Evolutionary conservation across 306 rosid genomes (phyloP), one percentile per base, ranked within the genome.

Genomic region (Pyrus bretschneideri): DNA sequence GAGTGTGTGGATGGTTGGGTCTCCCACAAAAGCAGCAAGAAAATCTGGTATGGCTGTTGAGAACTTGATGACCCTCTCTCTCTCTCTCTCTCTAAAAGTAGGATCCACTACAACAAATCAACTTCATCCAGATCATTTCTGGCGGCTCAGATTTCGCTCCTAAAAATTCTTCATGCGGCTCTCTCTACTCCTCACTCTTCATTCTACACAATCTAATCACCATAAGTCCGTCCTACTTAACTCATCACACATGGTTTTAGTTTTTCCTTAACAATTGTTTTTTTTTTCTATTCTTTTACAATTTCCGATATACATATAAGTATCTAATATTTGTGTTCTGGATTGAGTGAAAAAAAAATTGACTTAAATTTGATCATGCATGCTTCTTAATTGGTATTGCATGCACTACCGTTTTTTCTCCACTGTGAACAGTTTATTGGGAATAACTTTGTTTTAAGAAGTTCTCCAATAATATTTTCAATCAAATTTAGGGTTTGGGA

Each of bases 71-170:
- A 70, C 69, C 22, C 45, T 69, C 70, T 23, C 45, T 69, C 42
- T 72, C 70, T 72, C 70, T 23, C 45, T 69, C 71, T 46, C 74
- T 67, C 80, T 72, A 11, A 83, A 83, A 72, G 65, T 85, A 61
- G 76, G 82, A 76, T 76, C 76, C 51, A 60, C 78, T 59, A 55
- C 82, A 72, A 69, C 75, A 52, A 76, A 72, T 74, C 78, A 22
- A 19, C 33, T 73, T 29, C 70, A 49, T 59, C 69, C 80, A 61
- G 69, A 79, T 81, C 70, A 61, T 78, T 79, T 81, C 35, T 52
- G 81, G 85, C 83, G 83, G 80, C 86, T 79, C 81, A 64, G 7
- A 83, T 83, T 66, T 72, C 71, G 83, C 78, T 76, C 33, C 80
- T 59, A 46, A 68, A 74, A 69, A 67, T 71, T 69, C 22, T 52